A percentile compares a stretch with the other conserved stretches of the same genome.
Evolutionary conservation across 257 asterid species (phyloP).

Genomic region (Verbena officinalis): DNA sequence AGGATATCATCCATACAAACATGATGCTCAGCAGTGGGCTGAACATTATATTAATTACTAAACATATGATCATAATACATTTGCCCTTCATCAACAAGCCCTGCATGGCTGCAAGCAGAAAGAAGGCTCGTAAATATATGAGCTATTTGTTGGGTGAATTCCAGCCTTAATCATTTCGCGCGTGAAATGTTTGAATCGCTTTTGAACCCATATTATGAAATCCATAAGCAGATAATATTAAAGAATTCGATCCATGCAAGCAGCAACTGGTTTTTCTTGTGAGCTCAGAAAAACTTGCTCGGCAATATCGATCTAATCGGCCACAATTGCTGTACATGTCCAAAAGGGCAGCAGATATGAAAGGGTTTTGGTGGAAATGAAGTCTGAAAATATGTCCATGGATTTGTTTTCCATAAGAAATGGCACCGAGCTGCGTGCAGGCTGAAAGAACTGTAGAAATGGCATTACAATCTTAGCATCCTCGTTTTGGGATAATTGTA

Average conservation of each 20-base stretch:
- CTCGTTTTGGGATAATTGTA: slow-evolving; percentile 53
- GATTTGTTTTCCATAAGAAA: slow-evolving; percentile 57
- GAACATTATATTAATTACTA: slow-evolving; percentile 34
- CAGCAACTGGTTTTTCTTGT: slow-evolving; percentile 42
- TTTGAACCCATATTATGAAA: slow-evolving; percentile 51
- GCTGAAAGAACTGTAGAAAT: slow-evolving; percentile 66
- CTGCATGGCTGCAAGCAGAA: slow-evolving; percentile 70
- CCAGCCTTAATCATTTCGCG: slow-evolving; percentile 52
- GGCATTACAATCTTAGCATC: no score
- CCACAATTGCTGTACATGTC: slow-evolving; percentile 80
- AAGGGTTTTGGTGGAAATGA: slow-evolving; percentile 43
- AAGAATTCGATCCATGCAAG: slow-evolving; percentile 74
- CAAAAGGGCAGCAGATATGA: slow-evolving; percentile 53
- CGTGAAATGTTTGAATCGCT: slow-evolving; percentile 49
- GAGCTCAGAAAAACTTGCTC: slow-evolving; percentile 45
- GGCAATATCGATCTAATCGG: slow-evolving; percentile 53
- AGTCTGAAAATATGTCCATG: slow-evolving; percentile 58
- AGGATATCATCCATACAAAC: slow-evolving; percentile 62
- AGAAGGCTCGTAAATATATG: slow-evolving; percentile 71
- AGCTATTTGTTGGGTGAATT: slow-evolving; percentile 51
- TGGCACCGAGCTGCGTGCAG: slow-evolving; percentile 57
- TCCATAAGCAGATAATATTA: slow-evolving; percentile 69
- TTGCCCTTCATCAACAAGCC: slow-evolving; percentile 58
- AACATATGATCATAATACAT: slow-evolving; percentile 48
- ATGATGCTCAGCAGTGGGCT: slow-evolving; percentile 52